Conservation (phyloP, 2,329 filamentous ascomycete species). For the Talaromyces sp. region DNA sequence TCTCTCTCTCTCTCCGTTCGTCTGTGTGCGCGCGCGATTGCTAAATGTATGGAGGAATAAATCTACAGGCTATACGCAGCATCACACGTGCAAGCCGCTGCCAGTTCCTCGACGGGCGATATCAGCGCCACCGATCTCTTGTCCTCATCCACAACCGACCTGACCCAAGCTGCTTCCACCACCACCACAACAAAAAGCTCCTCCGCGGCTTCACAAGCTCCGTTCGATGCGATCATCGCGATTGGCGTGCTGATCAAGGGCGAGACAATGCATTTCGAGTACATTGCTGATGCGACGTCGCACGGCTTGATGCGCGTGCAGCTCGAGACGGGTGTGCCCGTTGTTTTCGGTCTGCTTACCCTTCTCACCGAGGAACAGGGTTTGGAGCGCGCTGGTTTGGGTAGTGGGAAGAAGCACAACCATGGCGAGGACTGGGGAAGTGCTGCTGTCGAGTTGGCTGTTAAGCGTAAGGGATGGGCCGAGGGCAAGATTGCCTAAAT, state of each 20-base stretch:
- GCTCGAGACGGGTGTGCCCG: conserved; percentile 79
- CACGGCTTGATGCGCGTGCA: conserved; percentile 94
- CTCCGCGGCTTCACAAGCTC: conserved; percentile 28
- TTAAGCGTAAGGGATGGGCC: conserved; percentile 80
- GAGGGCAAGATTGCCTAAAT: conserved; percentile 54
- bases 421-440: conserved; percentile 95
- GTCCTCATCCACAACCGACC: conserved; percentile 61
- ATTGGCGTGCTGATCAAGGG: conserved; percentile 97
- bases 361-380: conserved; percentile 86
- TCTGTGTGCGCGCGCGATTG: neutral
- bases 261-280: conserved; percentile 99
- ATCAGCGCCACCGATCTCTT: conserved; percentile 53
- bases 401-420: conserved; percentile 61
- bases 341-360: conserved; percentile 89
- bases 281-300: conserved; percentile 86
- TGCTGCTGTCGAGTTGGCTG: conserved; percentile 88
- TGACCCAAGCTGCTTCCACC: conserved; percentile 43
- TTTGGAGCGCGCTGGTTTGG: conserved; percentile 73
- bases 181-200: conserved; percentile 35
- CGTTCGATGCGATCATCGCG: conserved; percentile 92
- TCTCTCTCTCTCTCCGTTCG: neutral
- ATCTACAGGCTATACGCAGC: conserved; percentile 68
- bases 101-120: conserved; percentile 37
- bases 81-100: conserved; percentile 75
- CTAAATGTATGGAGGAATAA: neutral